A percentile compares a stretch with the other conserved stretches of the same genome.
Evolutionary conservation across 345 rosid species (phyloP).

Genomic region (Lumnitzera racemosa): DNA sequence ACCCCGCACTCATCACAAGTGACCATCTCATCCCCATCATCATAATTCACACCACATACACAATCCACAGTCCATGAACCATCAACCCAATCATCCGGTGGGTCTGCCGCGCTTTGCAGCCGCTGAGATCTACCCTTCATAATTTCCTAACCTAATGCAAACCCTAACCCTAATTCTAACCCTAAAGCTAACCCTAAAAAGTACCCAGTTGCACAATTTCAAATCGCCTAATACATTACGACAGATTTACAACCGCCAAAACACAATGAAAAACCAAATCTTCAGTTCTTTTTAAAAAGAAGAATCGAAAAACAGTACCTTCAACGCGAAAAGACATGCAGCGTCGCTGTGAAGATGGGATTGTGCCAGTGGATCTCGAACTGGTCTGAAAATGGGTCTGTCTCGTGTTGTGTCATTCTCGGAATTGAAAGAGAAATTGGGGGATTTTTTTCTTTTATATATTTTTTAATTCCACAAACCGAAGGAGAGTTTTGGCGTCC

Average conservation of each 20-base stretch:
- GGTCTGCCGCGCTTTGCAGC: slow-evolving; percentile 44
- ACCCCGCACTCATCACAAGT: slow-evolving; percentile 97
- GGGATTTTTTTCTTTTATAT: neutral
- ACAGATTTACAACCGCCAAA: too few relatives aligned
- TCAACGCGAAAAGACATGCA: too few relatives aligned
- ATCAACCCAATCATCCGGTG: slow-evolving; percentile 88
- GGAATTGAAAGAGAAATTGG: too few relatives aligned
- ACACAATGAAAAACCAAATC: too few relatives aligned
- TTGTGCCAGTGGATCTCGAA: too few relatives aligned
- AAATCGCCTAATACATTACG: too few relatives aligned
- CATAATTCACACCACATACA: slow-evolving; percentile 81
- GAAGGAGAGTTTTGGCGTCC: slow-evolving; percentile 24
- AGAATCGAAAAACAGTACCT: too few relatives aligned
- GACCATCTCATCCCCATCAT: slow-evolving; percentile 98
- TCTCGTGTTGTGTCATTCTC: too few relatives aligned
- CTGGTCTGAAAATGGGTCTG: too few relatives aligned
- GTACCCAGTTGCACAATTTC: neutral
- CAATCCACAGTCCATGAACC: slow-evolving; percentile 98
- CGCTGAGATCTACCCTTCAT: slow-evolving; percentile 68
- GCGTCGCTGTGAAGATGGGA: too few relatives aligned
- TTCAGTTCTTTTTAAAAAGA: too few relatives aligned
- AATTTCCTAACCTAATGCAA: neutral
- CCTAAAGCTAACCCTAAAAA: neutral
- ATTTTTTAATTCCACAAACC: slow-evolving; percentile 15
- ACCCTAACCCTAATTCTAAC: neutral